Percentiles rank a stretch among this genome's conserved stretches.
These are phyloP conservation scores for Verticillium dahliae DNA, from an alignment of 2,329 filamentous ascomycete species.

Conservation along the genomic window DNA sequence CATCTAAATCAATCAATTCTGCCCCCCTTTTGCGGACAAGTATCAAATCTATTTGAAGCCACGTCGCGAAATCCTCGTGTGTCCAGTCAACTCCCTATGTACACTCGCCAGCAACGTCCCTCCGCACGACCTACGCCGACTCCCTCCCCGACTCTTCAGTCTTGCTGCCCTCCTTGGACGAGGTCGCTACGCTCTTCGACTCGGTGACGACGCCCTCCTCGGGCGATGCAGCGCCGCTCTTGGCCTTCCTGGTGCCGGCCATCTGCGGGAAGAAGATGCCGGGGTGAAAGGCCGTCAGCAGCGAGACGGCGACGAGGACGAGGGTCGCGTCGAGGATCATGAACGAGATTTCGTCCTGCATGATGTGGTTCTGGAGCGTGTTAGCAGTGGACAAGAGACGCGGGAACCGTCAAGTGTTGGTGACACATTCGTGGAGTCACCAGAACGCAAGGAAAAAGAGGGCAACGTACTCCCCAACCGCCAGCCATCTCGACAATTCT, in stretches of 20 bases:
- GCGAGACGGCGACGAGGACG: constrained; percentile 39
- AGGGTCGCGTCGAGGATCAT: constrained; percentile 49
- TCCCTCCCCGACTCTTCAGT: constrained; percentile 1
- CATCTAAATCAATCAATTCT: no score
- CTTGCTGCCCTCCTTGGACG: constrained; percentile 5
- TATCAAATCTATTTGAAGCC: neutral
- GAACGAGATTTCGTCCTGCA: constrained; percentile 56
- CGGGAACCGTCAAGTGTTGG: no score
- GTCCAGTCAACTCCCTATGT: neutral
- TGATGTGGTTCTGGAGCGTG: constrained; percentile 39
- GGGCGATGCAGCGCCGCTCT: constrained; percentile 1
- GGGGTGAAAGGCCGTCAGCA: constrained; percentile 47
- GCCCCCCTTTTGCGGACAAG: no score
- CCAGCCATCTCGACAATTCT: constrained; percentile 58
- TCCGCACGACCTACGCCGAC: neutral
- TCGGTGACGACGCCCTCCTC: constrained; percentile 6
- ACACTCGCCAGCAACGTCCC: neutral
- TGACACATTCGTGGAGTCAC: no score
- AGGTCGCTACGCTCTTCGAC: constrained; percentile 12
- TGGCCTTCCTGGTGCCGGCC: constrained; percentile 17
- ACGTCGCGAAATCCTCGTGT: neutral
- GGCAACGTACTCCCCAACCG: constrained; percentile 41
- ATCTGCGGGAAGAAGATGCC: constrained; percentile 51
- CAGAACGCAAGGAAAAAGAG: neutral
- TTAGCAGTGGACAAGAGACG: neutral